These are phyloP conservation scores for Calocybe indica DNA, from an alignment of 768 basidiomycete species.

Conservation along the genomic window DNA sequence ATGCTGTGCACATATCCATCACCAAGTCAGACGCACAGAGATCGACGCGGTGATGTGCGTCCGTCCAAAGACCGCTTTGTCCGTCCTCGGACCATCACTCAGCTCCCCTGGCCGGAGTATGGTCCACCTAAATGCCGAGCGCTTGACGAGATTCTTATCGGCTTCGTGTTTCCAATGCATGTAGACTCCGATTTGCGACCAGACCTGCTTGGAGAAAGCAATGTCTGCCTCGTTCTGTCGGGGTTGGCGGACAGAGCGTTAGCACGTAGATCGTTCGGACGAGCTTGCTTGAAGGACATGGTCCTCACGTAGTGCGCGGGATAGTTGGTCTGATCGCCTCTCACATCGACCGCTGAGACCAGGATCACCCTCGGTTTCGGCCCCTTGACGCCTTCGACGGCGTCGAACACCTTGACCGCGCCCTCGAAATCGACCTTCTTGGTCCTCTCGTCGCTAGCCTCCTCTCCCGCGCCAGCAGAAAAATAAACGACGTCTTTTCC, in stretches of 20 bases:
- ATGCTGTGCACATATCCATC: neutral
- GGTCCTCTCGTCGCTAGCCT: constrained; percentile 49
- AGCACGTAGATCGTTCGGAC: neutral
- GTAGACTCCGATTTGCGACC: constrained; percentile 38
- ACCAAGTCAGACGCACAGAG: constrained; percentile 30
- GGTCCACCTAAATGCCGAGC: constrained; percentile 57
- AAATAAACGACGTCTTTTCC: constrained; percentile 40
- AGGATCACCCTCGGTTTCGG: constrained; percentile 49
- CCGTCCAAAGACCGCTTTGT: constrained; percentile 45
- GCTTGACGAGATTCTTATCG: constrained; percentile 39
- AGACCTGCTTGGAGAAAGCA: constrained; percentile 30
- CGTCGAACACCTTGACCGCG: constrained; percentile 66
- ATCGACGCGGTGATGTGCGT: constrained; percentile 43
- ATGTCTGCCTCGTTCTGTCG: constrained; percentile 41
- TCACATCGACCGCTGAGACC: constrained; percentile 54
- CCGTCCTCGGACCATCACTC: constrained; percentile 43
- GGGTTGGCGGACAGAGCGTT: neutral
- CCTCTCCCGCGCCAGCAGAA: constrained; percentile 49
- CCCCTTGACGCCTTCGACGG: constrained; percentile 45
- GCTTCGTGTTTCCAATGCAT: constrained; percentile 47
- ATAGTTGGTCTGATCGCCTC: constrained; percentile 37
- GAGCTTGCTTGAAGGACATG: neutral
- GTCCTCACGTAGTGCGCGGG: constrained; percentile 46
- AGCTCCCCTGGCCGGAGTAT: constrained; percentile 63
- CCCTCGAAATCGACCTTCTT: constrained; percentile 57